Conservation (phyloP, 179 eudicot genomes). For the Gypsophila paniculata region DNA sequence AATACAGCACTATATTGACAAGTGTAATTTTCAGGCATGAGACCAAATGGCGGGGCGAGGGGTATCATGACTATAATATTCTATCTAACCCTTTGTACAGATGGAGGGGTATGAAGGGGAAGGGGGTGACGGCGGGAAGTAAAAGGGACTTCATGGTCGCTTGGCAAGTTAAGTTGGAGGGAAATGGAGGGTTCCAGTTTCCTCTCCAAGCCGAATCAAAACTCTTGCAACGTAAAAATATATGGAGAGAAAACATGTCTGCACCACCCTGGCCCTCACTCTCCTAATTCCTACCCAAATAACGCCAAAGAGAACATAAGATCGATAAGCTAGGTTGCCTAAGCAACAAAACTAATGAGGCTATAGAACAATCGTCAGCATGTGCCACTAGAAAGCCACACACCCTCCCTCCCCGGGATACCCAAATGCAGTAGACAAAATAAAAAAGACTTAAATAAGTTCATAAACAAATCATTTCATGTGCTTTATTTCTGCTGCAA, state of each 20-base stretch:
- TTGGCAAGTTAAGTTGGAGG: no score
- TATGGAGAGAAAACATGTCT: no score
- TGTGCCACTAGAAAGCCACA: slow-evolving; percentile 10
- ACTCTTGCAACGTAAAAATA: no score
- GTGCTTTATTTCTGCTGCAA: slow-evolving; percentile 7
- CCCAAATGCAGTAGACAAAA: background rate
- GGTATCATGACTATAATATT: background rate
- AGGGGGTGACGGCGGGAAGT: no score
- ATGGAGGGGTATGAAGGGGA: no score
- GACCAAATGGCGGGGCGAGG: background rate
- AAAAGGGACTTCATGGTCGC: no score
- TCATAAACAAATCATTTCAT: no score
- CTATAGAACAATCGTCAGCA: background rate
- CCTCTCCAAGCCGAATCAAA: no score
- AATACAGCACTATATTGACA: slow-evolving; percentile 10
- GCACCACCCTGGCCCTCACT: no score
- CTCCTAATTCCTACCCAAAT: no score
- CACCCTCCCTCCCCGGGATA: background rate
- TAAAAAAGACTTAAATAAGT: background rate
- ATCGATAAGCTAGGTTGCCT: background rate
- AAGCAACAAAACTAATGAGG: background rate
- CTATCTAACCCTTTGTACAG: no score
- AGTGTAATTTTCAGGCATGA: background rate
- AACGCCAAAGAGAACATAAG: background rate
- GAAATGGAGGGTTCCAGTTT: no score